phyloP scores from a whole-genome alignment of 169 alveolate species.

The Plasmodium relictum region DNA sequence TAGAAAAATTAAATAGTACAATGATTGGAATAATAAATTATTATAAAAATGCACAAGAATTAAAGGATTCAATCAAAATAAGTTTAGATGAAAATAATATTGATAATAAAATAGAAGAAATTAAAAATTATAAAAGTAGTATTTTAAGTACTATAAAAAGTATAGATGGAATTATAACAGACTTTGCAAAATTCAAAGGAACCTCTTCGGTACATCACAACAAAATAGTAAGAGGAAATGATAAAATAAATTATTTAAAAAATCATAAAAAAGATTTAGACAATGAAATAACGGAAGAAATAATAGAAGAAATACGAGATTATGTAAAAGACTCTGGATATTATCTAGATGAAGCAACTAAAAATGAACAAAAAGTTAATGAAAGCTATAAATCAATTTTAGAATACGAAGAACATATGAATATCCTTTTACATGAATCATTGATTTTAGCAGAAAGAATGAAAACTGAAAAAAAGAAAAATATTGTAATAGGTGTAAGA shows the following conservation, averaged over 20 bases:
- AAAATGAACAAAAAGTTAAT: not conserved
- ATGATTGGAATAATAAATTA: too few relatives aligned
- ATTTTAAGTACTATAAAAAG: too few relatives aligned
- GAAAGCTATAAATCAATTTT: not conserved
- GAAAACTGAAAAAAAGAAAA: not conserved
- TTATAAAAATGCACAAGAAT: too few relatives aligned
- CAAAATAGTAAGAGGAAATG: not conserved
- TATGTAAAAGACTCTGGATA: not conserved
- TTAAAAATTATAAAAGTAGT: too few relatives aligned
- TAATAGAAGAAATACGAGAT: not conserved
- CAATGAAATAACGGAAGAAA: not conserved
- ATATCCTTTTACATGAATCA: not conserved
- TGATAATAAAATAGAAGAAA: not conserved
- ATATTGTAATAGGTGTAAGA: not conserved
- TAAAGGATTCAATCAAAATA: too few relatives aligned
- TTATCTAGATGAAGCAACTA: not conserved
- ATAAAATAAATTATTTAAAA: slow-evolving; percentile 4
- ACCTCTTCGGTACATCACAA: not conserved
- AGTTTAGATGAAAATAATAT: too few relatives aligned
- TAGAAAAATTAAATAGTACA: too few relatives aligned
- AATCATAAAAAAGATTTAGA: not conserved
- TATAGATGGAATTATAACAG: not conserved
- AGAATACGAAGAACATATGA: not conserved
- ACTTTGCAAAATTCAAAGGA: not conserved
- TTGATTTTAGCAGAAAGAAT: not conserved